phyloP scores from a whole-genome alignment of 2,329 filamentous ascomycete species.

The Diaporthe amygdali region DNA sequence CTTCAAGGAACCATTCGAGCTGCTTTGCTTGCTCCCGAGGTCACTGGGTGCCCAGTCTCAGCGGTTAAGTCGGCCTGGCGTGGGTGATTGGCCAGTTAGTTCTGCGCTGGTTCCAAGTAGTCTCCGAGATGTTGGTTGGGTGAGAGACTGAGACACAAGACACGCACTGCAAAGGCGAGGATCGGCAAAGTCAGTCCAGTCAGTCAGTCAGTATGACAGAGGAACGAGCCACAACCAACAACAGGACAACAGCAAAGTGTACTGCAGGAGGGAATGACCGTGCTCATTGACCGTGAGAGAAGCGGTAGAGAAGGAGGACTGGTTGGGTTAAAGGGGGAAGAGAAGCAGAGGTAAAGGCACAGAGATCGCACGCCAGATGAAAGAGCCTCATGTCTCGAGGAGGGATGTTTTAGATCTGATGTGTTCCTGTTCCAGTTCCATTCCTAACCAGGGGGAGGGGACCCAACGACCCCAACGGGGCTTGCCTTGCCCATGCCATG shows the following conservation, averaged over 20 bases:
- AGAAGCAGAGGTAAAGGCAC: background rate
- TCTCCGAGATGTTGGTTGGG: background rate
- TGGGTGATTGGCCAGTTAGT: background rate
- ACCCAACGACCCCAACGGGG: background rate
- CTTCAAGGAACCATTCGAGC: background rate
- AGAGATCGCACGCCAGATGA: background rate
- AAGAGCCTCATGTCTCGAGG: conserved; percentile 12
- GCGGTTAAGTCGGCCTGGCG: background rate
- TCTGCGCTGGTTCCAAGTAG: conserved; percentile 1
- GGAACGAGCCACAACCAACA: background rate
- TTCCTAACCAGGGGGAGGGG: background rate
- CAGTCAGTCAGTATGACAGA: background rate
- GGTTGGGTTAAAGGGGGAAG: background rate
- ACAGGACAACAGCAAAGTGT: background rate
- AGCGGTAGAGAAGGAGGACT: background rate
- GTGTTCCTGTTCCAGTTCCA: conserved; percentile 16
- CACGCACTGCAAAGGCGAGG: too few species aligned
- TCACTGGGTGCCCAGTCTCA: background rate
- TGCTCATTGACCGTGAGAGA: background rate
- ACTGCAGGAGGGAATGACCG: background rate
- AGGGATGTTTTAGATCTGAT: conserved; percentile 6
- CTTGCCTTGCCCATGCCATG: background rate
- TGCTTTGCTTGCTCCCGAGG: background rate
- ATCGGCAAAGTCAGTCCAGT: background rate
- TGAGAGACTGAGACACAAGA: conserved; percentile 2